A percentile compares a stretch with the other conserved stretches of the same genome.
Conservation (phyloP, 2,329 filamentous ascomycete genomes). For the Claviceps digitariae region DNA sequence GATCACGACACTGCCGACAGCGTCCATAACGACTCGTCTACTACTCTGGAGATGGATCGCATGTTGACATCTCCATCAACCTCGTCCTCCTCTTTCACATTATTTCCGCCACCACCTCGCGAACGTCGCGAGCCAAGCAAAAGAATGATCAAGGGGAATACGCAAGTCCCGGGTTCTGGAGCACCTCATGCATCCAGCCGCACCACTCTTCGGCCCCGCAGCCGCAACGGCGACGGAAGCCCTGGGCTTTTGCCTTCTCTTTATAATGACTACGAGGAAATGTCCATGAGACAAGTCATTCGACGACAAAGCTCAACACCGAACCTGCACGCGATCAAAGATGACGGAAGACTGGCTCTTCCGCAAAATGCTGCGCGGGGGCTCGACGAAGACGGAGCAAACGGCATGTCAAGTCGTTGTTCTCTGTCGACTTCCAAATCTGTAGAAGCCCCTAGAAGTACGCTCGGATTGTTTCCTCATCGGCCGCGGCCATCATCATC, state of each 20-base stretch:
- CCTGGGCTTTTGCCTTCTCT: conserved; percentile 33
- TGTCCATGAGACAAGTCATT: conserved; percentile 33
- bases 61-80: conserved; percentile 29
- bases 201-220: conserved; percentile 11
- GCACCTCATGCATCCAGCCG: conserved; percentile 12
- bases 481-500: conserved; percentile 17
- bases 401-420: background rate
- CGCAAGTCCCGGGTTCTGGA: conserved; percentile 13
- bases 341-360: background rate
- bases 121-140: conserved; percentile 18
- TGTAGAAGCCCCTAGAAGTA: conserved; percentile 12
- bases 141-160: conserved; percentile 23
- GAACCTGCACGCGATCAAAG: background rate
- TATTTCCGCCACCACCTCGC: conserved; percentile 14
- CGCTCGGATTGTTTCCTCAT: conserved; percentile 9
- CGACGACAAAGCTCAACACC: conserved; percentile 13
- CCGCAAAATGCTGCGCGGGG: background rate
- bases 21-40: background rate
- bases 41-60: conserved; percentile 23
- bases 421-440: background rate
- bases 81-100: conserved; percentile 20
- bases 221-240: conserved; percentile 11
- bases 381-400: background rate
- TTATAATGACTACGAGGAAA: conserved; percentile 46
- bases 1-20: background rate